A percentile compares a stretch with the other conserved stretches of the same genome.
Conservation (phyloP, 768 basidiomycete species). For the Serendipita sp. region DNA sequence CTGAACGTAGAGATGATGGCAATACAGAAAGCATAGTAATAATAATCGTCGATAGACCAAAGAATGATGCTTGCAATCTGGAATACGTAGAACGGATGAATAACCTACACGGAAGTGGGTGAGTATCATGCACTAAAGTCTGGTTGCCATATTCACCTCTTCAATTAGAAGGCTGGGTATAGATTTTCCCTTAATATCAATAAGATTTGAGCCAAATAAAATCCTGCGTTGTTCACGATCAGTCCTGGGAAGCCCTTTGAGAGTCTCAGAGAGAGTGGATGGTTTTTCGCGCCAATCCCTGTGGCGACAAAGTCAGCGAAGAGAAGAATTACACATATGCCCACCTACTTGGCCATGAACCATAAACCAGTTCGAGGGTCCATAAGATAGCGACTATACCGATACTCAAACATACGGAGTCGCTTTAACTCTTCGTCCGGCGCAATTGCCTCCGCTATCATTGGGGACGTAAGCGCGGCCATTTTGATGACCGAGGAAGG, state of each 20-base stretch:
- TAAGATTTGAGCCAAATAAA: slow-evolving; percentile 71
- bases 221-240: slow-evolving; percentile 46
- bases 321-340: neutral
- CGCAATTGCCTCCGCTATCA: slow-evolving; percentile 9
- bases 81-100: slow-evolving; percentile 97
- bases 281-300: slow-evolving; percentile 84
- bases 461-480: neutral
- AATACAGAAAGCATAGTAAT: slow-evolving; percentile 95
- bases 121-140: slow-evolving; percentile 2
- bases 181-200: slow-evolving; percentile 83
- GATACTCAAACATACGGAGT: slow-evolving; percentile 69
- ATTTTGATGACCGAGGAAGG: neutral
- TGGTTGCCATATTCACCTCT: slow-evolving; percentile 40
- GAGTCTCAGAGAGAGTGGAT: slow-evolving; percentile 50
- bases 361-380: slow-evolving; percentile 76
- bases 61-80: slow-evolving; percentile 89
- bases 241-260: slow-evolving; percentile 40
- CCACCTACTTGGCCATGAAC: slow-evolving; percentile 53
- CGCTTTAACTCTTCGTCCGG: slow-evolving; percentile 26
- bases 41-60: slow-evolving; percentile 92
- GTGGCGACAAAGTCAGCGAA: neutral
- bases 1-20: slow-evolving; percentile 76
- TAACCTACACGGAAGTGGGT: slow-evolving; percentile 32
- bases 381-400: slow-evolving; percentile 79
- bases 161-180: slow-evolving; percentile 64